Evolutionary conservation across 148 eudicot genomes (phyloP).

Genomic region (Rhododendron henanense): DNA sequence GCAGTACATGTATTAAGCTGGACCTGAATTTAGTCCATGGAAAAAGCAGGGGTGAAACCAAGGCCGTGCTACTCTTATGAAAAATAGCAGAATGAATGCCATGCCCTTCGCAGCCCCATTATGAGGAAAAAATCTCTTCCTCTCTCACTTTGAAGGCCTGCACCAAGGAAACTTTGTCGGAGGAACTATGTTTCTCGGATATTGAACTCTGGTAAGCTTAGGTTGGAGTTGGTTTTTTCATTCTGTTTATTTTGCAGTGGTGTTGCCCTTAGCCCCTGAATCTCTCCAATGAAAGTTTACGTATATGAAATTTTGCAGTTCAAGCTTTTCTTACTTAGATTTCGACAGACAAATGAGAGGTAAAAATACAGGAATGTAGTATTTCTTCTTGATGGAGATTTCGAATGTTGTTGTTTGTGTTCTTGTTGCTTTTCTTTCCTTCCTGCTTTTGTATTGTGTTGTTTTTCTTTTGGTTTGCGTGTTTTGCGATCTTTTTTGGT

Average conservation of each 20-base stretch:
- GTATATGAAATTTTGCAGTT: not conserved
- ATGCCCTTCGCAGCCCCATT: not conserved
- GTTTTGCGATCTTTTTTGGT: not conserved
- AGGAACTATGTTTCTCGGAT: not conserved
- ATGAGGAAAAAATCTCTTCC: not conserved
- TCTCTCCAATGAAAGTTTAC: not conserved
- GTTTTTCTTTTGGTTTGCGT: not conserved
- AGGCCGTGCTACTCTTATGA: not conserved
- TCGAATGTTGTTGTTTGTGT: not conserved
- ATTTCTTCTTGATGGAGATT: not conserved
- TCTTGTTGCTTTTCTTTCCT: not conserved
- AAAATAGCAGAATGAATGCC: not conserved
- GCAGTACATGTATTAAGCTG: not conserved
- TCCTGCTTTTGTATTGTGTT: not conserved
- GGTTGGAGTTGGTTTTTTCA: not conserved
- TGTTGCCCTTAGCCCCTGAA: not conserved
- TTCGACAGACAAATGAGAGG: not conserved
- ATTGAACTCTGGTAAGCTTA: not conserved
- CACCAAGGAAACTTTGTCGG: not conserved
- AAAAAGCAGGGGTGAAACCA: not conserved
- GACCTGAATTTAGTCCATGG: not conserved
- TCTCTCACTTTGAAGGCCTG: not conserved
- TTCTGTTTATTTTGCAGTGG: not conserved
- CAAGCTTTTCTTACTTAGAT: not conserved
- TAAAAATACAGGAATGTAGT: not conserved